Evolutionary conservation across 495 filamentous ascomycete species (phyloP).

Genomic region (Penicilliopsis zonata): DNA sequence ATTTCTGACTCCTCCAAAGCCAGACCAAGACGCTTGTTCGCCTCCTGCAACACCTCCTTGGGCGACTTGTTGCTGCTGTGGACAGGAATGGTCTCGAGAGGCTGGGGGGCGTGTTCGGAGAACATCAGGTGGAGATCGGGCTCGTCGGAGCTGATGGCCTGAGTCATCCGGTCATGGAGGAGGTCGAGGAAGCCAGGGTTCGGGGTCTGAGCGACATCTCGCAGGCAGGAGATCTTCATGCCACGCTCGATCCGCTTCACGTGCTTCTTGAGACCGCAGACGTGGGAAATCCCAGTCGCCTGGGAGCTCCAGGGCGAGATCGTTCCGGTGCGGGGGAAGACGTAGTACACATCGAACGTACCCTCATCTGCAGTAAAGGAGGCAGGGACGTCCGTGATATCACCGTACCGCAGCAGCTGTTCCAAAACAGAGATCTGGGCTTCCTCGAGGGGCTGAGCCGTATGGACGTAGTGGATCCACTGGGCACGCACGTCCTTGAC

Average conservation of each 20-base stretch:
- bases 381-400: conserved; percentile 34
- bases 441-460: conserved; percentile 25
- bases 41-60: conserved; percentile 59
- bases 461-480: conserved; percentile 54
- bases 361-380: conserved; percentile 31
- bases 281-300: conserved; percentile 83
- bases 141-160: conserved; percentile 50
- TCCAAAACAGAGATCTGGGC: conserved; percentile 36
- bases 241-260: conserved; percentile 84
- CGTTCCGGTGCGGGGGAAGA: conserved; percentile 67
- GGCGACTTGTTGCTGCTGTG: conserved; percentile 48
- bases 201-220: conserved; percentile 16
- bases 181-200: conserved; percentile 52
- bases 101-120: conserved; percentile 55
- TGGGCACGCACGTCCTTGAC: conserved; percentile 46
- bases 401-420: conserved; percentile 53
- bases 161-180: conserved; percentile 88
- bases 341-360: conserved; percentile 45
- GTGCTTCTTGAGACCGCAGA: conserved; percentile 65
- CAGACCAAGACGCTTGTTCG: conserved; percentile 72
- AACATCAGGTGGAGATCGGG: conserved; percentile 71
- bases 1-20: conserved; percentile 83
- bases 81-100: conserved; percentile 62
- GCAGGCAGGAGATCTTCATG: conserved; percentile 52
- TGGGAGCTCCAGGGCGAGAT: conserved; percentile 97